Base-by-base conservation (phyloP, 2,329 filamentous ascomycete species). In the Colletotrichum tanaceti region DNA sequence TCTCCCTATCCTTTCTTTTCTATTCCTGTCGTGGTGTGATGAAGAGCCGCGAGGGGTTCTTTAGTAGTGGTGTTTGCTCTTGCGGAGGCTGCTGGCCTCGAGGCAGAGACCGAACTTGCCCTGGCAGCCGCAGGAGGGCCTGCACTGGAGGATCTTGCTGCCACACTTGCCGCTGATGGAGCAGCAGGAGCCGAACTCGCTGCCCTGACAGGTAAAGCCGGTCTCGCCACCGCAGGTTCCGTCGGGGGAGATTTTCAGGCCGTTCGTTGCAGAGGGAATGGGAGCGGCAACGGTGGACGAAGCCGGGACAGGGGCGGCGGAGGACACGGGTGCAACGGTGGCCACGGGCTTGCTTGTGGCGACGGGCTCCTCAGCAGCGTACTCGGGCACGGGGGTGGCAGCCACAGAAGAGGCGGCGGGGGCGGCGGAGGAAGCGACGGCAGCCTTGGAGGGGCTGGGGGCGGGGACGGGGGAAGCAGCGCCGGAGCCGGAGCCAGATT, bases 141-240 rank as follows among this genome's bases (percentile, higher is more conserved):
- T 75, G 70, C 81, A 82, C 67, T 80, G 77, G 38, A 75, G 73
- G 41, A 73, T 74, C 70, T 76, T 77, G 49, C 73, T 74, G 6
- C 79, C 79, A 63, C 83, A 85, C 73, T 75, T 77, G 55, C 79
- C 74, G 70, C 75, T 74, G 63, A 73, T 74, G 18, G 80, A 83
- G 75, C 83, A 85, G 76, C 83, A 84, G 64, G 79, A 72, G 2
- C 82, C 82, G 63, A 79, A 82, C 11, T 71, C 57, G 68, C 79
- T 81, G n/a, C 80, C 81, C 44, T 75, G 71, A 70, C 82, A 84
- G 32, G 80, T 83, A 68, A 78, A 78, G 20, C 78, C 79, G 20
- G 75, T 76, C 24, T 75, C 71, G 52, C 78, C 80, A 24, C 80
- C 82, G 61, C 82, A 84, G 20, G 74, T 75, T 18, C 80, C 81